Base-by-base conservation (phyloP, 768 basidiomycete genomes). In the Lentinula guzmanii region DNA sequence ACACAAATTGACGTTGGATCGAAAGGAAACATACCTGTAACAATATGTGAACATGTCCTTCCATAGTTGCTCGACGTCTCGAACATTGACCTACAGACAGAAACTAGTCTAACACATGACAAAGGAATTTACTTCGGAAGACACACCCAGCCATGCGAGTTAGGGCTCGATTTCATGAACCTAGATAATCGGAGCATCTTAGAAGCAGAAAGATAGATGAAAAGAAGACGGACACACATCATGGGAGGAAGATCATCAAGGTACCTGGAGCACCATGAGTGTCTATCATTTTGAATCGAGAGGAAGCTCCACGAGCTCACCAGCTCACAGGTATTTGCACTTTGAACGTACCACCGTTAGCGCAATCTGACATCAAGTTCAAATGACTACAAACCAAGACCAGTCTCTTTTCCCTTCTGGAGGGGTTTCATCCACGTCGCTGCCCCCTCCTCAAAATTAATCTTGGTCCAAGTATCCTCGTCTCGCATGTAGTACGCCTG, bases 341-440 rank as follows among this genome's bases (percentile, higher is more conserved):
- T 66, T 4, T 28, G 33, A n/a, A 34, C 24, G 43, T 6, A 52
- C 33, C 21, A n/a, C 37, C 6, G 13, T 52, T 13, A 52, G 33
- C 51, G 24, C 31, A 8, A n/a, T 28, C 28, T 15, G 31, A 2
- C 15, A 13, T 5, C 10, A 41, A 3, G 24, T 11, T 28, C 1
- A 45, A 46, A 24, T 16, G 18, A 6, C n/a, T 15, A 50, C 45
- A 82, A 77, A 3, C 83, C 82, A 24, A 85, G 69, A 0, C 86
- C 86, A 0, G 89, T 90, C 53, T 79, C 77, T 21, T 85, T 85
- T 0, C 89, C 90, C 46, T 80, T 76, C 55, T 71, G 70, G 8
- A 91, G 78, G 0, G 89, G 89, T 66, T 86, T 82, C 89, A 91
- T 92, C 90, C 89, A 92, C 0, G 77, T 76, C 60, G 77, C 69